A percentile compares a stretch with the other conserved stretches of the same genome.
phyloP scores from a whole-genome alignment of 2,329 filamentous ascomycete species.

The Huntiella moniliformis region DNA sequence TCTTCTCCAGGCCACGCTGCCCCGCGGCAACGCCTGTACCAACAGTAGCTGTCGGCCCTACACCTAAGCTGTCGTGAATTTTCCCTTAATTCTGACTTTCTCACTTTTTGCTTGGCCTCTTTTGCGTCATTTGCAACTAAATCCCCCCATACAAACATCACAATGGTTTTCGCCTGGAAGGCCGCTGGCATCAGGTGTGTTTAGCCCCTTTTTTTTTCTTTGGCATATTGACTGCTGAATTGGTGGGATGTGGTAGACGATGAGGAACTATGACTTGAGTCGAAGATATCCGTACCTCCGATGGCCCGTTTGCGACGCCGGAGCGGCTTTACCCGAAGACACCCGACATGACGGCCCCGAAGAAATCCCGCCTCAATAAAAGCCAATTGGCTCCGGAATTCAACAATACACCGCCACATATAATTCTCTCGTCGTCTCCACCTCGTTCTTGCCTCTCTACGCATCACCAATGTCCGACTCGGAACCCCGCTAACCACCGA shows the following conservation, averaged over 20 bases:
- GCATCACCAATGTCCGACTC: too few species aligned
- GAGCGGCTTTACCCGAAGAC: constrained; percentile 10
- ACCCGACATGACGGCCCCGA: neutral
- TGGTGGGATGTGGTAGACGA: too few species aligned
- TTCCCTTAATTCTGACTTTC: constrained; percentile 1
- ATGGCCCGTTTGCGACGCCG: constrained; percentile 15
- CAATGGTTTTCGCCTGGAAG: constrained; percentile 98
- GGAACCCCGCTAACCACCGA: too few species aligned
- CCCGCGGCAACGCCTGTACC: too few species aligned
- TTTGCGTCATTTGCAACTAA: constrained; percentile 1
- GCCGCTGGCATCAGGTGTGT: constrained; percentile 87
- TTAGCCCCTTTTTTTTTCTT: constrained; percentile 10
- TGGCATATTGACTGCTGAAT: too few species aligned
- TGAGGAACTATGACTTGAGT: too few species aligned
- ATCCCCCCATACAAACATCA: constrained; percentile 21
- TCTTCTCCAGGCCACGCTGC: too few species aligned
- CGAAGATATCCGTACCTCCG: neutral
- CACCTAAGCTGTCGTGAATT: too few species aligned
- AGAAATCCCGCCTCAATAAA: neutral
- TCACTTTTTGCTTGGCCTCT: neutral
- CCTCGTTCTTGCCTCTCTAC: too few species aligned
- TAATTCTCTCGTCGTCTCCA: too few species aligned
- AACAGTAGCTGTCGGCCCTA: too few species aligned
- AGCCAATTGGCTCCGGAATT: neutral
- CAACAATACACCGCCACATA: neutral